A percentile compares a stretch with the other conserved stretches of the same genome.
phyloP scores from a whole-genome alignment of 2,329 filamentous ascomycete genomes.

The Colletotrichum aenigma region DNA sequence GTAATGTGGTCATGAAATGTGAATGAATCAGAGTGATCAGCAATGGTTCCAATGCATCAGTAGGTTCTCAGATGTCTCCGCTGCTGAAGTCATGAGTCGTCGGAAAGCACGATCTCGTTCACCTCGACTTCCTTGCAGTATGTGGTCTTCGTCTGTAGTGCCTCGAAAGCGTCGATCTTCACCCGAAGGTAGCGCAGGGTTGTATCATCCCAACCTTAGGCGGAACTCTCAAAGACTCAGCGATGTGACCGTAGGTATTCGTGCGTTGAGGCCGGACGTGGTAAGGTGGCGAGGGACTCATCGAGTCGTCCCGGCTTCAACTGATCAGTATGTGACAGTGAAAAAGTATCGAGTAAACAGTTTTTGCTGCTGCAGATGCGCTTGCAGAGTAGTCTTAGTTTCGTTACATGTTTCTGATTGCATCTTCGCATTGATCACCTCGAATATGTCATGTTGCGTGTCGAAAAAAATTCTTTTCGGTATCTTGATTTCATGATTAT shows the following conservation, averaged over 20 bases:
- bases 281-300: background rate
- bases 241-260: background rate
- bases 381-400: background rate
- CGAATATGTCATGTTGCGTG: background rate
- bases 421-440: accelerated
- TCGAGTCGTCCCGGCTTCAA: background rate
- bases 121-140: background rate
- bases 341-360: background rate
- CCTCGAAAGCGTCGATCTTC: background rate
- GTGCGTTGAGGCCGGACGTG: background rate
- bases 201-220: background rate
- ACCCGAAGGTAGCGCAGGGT: accelerated
- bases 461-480: background rate
- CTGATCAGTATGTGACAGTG: background rate
- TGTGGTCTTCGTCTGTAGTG: background rate
- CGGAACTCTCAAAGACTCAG: background rate
- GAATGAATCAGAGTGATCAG: background rate
- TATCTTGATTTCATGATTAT: no score
- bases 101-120: background rate
- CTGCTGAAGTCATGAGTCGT: background rate
- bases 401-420: accelerated
- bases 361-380: background rate
- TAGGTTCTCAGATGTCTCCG: background rate
- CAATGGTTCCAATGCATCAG: background rate
- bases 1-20: background rate